A percentile compares a stretch with the other conserved stretches of the same genome.
Conservation (phyloP, 2,329 filamentous ascomycete species). For the Exserohilum rostratum region DNA sequence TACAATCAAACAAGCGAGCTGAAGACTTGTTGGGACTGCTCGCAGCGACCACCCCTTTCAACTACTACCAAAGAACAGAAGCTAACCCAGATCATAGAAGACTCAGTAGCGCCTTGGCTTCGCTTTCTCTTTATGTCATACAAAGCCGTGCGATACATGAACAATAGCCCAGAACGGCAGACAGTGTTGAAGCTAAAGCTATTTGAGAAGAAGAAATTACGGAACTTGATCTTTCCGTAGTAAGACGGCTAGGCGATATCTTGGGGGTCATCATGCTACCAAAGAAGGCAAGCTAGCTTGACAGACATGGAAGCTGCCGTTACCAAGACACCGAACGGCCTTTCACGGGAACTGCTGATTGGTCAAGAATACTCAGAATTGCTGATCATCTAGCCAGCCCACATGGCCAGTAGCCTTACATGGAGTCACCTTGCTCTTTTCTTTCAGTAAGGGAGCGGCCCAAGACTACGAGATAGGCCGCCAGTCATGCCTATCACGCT, state of each 20-base stretch:
- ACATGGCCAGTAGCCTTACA: background rate
- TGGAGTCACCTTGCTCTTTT: background rate
- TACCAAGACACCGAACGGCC: slow-evolving; percentile 8
- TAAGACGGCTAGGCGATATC: slow-evolving; percentile 38
- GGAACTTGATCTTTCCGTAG: slow-evolving; percentile 29
- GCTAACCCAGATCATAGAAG: background rate
- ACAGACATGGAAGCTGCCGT: slow-evolving; percentile 13
- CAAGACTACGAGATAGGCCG: slow-evolving; percentile 9
- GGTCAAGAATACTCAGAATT: background rate
- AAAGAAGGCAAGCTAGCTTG: slow-evolving; percentile 9
- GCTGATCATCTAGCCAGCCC: slow-evolving; percentile 1
- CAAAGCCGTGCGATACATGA: slow-evolving; percentile 19
- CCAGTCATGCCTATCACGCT: slow-evolving; percentile 1
- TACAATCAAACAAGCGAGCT: background rate
- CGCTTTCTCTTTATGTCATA: slow-evolving; percentile 1
- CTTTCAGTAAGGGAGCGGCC: slow-evolving; percentile 1
- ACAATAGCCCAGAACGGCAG: slow-evolving; percentile 12
- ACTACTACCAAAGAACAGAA: background rate
- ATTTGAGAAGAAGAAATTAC: slow-evolving; percentile 13
- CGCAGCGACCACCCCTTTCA: background rate
- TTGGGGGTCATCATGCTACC: slow-evolving; percentile 26
- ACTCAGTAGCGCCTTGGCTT: slow-evolving; percentile 6
- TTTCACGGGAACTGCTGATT: slow-evolving; percentile 9
- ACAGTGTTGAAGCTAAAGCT: slow-evolving; percentile 15
- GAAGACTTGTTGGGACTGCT: background rate